These are phyloP conservation scores for Immersiporthe knoxdaviesiana DNA, from an alignment of 2,329 filamentous ascomycete genomes.

Conservation along the genomic window DNA sequence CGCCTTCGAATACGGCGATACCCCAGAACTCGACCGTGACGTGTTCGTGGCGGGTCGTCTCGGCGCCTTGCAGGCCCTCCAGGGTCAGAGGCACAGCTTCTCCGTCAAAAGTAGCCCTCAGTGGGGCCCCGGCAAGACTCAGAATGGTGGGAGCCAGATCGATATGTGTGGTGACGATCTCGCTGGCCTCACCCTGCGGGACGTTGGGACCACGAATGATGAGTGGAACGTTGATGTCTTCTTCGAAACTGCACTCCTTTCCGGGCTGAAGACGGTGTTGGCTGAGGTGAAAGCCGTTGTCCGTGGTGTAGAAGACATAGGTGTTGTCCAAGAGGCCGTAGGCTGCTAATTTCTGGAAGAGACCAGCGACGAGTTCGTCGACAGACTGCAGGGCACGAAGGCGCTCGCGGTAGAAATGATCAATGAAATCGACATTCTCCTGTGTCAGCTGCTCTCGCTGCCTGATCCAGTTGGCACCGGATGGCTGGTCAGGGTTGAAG, in stretches of 20 bases:
- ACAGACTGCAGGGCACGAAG: slow-evolving; percentile 57
- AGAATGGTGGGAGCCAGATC: slow-evolving; percentile 67
- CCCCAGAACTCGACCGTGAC: slow-evolving; percentile 54
- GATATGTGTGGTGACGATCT: slow-evolving; percentile 62
- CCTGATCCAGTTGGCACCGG: slow-evolving; percentile 50
- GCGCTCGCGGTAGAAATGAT: slow-evolving; percentile 55
- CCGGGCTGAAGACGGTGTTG: slow-evolving; percentile 62
- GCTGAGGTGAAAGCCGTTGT: slow-evolving; percentile 64
- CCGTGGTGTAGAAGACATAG: slow-evolving; percentile 60
- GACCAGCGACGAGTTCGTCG: slow-evolving; percentile 55
- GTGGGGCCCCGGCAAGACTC: slow-evolving; percentile 44
- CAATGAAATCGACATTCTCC: slow-evolving; percentile 48
- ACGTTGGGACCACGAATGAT: slow-evolving; percentile 63
- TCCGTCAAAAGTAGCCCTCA: slow-evolving; percentile 59
- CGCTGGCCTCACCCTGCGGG: slow-evolving; percentile 42
- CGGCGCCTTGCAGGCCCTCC: background rate
- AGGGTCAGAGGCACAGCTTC: slow-evolving; percentile 46
- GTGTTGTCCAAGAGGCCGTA: slow-evolving; percentile 64
- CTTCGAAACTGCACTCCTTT: slow-evolving; percentile 60
- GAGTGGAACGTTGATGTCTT: slow-evolving; percentile 63
- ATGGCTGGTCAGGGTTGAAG: slow-evolving; percentile 64
- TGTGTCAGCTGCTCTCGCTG: slow-evolving; percentile 42
- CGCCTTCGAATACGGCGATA: slow-evolving; percentile 38
- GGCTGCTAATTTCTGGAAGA: slow-evolving; percentile 48
- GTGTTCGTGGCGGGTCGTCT: slow-evolving; percentile 46